Base-by-base conservation (phyloP, 208 protist species). In the Giardia muris region DNA sequence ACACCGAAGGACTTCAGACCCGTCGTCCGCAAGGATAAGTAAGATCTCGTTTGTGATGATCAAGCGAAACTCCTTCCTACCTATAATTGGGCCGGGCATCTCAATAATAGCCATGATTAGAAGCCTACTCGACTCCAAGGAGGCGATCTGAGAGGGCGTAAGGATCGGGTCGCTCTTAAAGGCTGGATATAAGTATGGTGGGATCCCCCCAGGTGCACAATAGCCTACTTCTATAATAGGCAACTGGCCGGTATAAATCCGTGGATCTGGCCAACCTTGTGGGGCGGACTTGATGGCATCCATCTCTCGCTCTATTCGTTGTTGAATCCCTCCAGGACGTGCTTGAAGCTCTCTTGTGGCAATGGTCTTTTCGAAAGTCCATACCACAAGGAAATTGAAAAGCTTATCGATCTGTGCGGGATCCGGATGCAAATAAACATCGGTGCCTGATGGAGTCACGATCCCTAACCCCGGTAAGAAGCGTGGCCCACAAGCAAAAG, bases 261-360 rank as follows among this genome's bases (percentile, higher is more conserved):
- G 57, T 30, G 57, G 57, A 76, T 76, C 30, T 30, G 57, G 57
- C 57, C 57, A 76, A 76, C 57, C 57, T 10, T 10, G 57, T 30
- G 57, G 57, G 19, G 57, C 57, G 10, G 57, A 10, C 30, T 76
- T 76, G 57, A 76, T 10, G 19, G 57, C 57, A 76, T 10, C 30
- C 30, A 76, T 76, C 57, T 76, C 57, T 76, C 57, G 57, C 57
- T 76, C 19, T 76, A 76, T 76, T 39, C 57, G 57, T 76, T 76
- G 57, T 30, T 30, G 57, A 39, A 10, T 76, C 30, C 30, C 19
- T 39, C 19, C 10, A 76, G 30, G 30, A 30, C 57, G 10, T 30
- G 10, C 57, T 30, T 76, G 19, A 10, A 39, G 57, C 30, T 10
- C 19, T 10, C 30, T 30, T 39, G 10, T 76, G 57, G 57, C 57